A percentile compares a stretch with the other conserved stretches of the same genome.
phyloP scores from a whole-genome alignment of 2,329 filamentous ascomycete genomes.

The Verticillium nonalfalfae region DNA sequence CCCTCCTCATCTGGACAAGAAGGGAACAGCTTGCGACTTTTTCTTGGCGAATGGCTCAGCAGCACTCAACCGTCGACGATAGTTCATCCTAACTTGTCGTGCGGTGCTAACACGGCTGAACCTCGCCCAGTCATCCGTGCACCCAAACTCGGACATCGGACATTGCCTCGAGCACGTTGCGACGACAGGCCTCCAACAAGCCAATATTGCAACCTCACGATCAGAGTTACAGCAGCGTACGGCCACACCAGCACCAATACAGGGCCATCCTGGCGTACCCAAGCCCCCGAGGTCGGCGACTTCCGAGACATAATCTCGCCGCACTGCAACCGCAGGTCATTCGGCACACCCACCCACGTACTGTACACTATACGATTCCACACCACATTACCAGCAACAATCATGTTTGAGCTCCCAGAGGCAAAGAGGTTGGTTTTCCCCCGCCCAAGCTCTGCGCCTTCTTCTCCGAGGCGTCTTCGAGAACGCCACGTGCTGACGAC shows the following conservation, averaged over 20 bases:
- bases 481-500: background rate
- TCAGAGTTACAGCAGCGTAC: background rate
- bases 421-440: conserved; percentile 40
- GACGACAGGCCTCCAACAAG: background rate
- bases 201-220: background rate
- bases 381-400: background rate
- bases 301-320: background rate
- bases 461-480: background rate
- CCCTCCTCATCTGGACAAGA: background rate
- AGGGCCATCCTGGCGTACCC: background rate
- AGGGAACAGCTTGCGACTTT: background rate
- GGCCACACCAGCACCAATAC: background rate
- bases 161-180: background rate
- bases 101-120: no score
- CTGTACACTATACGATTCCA: background rate
- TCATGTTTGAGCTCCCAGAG: conserved; percentile 46
- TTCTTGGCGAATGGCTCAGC: background rate
- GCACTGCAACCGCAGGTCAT: background rate
- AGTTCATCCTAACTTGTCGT: no score
- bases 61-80: no score
- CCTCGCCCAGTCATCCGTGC: background rate
- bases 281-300: background rate
- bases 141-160: background rate
- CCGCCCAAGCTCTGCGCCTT: background rate
- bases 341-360: background rate